Base-by-base conservation (phyloP, 495 filamentous ascomycete species). In the Hypoxylon rickii region DNA sequence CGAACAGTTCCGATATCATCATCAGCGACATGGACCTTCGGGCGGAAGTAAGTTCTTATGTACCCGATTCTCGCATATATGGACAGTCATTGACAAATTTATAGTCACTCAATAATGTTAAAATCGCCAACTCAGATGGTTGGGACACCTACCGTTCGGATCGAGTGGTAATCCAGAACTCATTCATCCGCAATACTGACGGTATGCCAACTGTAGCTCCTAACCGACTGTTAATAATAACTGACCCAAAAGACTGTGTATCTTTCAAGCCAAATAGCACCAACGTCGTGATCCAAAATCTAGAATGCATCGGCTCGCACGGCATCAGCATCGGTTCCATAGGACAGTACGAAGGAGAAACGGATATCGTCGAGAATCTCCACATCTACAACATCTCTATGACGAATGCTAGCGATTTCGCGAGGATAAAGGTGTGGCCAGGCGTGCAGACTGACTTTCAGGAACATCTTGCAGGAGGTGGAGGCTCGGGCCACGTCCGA, bases 211-310 rank as follows among this genome's bases (percentile, higher is more conserved):
- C 20, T 7, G 16, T 16, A 31, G n/a, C 10, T 29, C 10, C 4
- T 10, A 29, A 10, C 4, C 24, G 4, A 12, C 11, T 13, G 12
- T 3, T 19, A 11, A 13, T 46, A 13, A 47, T 60, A 24, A 51
- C 26, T n/a, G 4, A 4, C 24, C 24, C 24, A 29, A 3, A 52
- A 61, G 58, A 89, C 63, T 89, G 86, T 53, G 86, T 89, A n/a
- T 84, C 84, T 8, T 89, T 89, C 78, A 89, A 90, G 67, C 87
- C 87, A 1, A 89, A 89, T 67, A 84, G 78, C 66, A 88, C 85
- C n/a, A 76, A 89, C 46, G 84, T 90, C 45, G 71, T 90, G 4
- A 81, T 89, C 13, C 85, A 89, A 66, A 86, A 86, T 50, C 65
- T 90, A 15, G 73, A 75, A 47, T 90, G 87, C 70, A 86, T 85